Evolutionary conservation across 768 basidiomycete genomes (phyloP), one percentile per base, ranked within the genome.

Genomic region (Mycena leptocephala): DNA sequence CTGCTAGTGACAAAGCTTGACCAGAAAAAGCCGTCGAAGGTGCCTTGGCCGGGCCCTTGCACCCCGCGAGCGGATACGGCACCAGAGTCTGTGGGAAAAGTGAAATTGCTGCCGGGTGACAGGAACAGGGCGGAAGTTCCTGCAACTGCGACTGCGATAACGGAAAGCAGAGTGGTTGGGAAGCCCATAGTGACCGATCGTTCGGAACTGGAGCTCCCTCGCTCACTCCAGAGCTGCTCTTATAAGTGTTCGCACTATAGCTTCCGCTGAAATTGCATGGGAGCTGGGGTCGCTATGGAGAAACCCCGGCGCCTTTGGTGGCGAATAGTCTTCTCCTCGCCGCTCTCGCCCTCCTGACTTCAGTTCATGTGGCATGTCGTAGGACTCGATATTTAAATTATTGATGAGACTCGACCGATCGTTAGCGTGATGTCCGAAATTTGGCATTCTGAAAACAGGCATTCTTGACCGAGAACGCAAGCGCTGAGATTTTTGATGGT

Each of bases 291-390:
- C 63, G 53, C 28, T 43, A 58, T 46, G 72, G 72, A 37, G 64
- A 66, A 73, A 73, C 20, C 26, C 56, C 72, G 72, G 64, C 56
- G 24, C 90, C 53, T 55, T 55, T 55, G 53, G 26, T 55, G 16
- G 53, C 26, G 26, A 55, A 28, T 55, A 14, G 10, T 11, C 53
- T 46, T 13, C 35, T 37, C 35, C 7, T 13, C 35, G n/a, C n/a
- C n/a, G n/a, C n/a, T n/a, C n/a, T n/a, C n/a, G n/a, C n/a, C n/a
- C n/a, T n/a, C n/a, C 6, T 6, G 35, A 37, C 35, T 37, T 37
- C 35, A 37, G 35, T 13, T n/a, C 35, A 37, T 37, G 35, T 37
- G 35, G 35, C 35, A 37, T 37, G 35, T 37, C 35, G 35, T 13
- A 13, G 35, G 35, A 37, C 35, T 37, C 35, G 35, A 13, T 37